phyloP scores from a whole-genome alignment of 169 alveolate species.

The Theileria sp. region DNA sequence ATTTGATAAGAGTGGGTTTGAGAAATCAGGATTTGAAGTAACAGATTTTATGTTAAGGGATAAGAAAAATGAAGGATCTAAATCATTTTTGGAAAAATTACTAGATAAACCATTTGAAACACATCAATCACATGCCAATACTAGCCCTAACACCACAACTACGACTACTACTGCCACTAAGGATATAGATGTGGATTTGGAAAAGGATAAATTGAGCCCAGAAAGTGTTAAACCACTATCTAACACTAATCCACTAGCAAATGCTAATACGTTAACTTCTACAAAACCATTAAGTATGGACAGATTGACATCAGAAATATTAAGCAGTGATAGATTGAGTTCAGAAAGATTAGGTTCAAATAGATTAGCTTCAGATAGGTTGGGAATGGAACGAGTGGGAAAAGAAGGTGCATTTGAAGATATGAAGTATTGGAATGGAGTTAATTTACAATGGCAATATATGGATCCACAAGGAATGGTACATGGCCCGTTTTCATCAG shows the following conservation, averaged over 20 bases:
- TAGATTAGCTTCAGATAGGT: not conserved
- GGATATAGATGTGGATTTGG: not conserved
- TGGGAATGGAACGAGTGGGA: not conserved
- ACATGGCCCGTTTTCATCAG: slow-evolving; percentile 78
- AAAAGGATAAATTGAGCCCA: not conserved
- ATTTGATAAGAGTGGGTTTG: not conserved
- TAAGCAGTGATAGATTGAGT: not conserved
- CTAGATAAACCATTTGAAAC: slow-evolving; percentile 60
- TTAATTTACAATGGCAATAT: slow-evolving; percentile 74
- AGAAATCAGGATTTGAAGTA: not conserved
- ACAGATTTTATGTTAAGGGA: not conserved
- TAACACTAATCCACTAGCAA: not conserved
- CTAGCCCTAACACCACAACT: not conserved
- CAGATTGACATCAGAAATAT: not conserved
- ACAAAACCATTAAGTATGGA: not conserved
- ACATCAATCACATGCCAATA: not conserved
- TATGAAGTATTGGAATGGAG: slow-evolving; percentile 8
- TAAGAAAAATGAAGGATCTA: slow-evolving; percentile 1
- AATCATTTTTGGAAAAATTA: slow-evolving; percentile 54
- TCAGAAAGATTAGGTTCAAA: not conserved
- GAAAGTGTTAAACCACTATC: not conserved
- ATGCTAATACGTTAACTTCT: not conserved
- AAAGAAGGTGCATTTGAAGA: not conserved
- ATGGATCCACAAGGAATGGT: slow-evolving; percentile 75
- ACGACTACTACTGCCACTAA: not conserved